These are phyloP conservation scores for Apostasia shenzhenica DNA, from an alignment of 106 monocot species.

Conservation along the genomic window DNA sequence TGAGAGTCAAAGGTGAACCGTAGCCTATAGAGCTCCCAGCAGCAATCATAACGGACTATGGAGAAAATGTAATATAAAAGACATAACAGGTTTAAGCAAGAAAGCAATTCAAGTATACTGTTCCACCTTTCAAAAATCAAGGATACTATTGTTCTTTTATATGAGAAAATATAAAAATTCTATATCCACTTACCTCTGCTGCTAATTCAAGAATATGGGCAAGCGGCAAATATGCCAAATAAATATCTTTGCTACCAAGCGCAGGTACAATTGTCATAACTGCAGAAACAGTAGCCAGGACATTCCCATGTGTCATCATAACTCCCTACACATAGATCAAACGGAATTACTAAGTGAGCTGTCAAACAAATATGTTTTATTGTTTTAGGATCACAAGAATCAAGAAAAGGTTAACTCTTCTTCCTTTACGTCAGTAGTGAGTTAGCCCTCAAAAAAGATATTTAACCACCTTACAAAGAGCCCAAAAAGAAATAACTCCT, in stretches of 20 bases:
- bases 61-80: neutral
- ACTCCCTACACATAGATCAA: constrained; percentile 55
- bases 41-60: constrained; percentile 79
- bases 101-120: neutral
- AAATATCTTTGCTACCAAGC: constrained; percentile 76
- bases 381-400: no score
- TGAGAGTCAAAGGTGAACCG: constrained; percentile 92
- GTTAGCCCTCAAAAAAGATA: no score
- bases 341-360: no score
- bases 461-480: no score
- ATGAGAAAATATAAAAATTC: neutral
- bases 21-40: constrained; percentile 86
- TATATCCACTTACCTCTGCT: constrained; percentile 60
- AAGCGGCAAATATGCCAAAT: constrained; percentile 91
- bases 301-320: constrained; percentile 96
- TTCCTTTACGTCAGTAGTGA: no score
- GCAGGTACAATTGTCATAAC: constrained; percentile 95
- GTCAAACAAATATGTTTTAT: no score
- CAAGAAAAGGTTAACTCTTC: no score
- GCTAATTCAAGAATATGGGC: constrained; percentile 99
- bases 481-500: no score
- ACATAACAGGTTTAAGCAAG: neutral
- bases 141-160: no score
- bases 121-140: no score
- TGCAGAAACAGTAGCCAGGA: constrained; percentile 75